Conservation (phyloP, 1,284 basidiomycete genomes). For the Trichosporon ovoides region DNA sequence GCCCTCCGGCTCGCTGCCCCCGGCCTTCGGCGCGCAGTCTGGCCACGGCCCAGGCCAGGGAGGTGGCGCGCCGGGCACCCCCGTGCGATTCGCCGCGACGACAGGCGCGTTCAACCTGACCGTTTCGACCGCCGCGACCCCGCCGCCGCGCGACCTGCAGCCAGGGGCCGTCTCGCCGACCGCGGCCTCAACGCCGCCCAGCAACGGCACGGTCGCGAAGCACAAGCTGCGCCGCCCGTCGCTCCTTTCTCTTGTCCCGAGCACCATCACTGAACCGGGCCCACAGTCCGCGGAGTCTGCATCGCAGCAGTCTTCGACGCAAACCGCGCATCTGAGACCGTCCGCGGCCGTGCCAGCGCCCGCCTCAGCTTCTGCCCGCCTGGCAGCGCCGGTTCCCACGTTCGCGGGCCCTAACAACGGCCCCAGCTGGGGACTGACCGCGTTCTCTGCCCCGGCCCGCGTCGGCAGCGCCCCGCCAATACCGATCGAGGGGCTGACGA, state of each 20-base stretch:
- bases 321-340: neutral
- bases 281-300: neutral
- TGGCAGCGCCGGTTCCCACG: constrained; percentile 1
- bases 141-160: neutral
- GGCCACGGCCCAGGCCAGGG: neutral
- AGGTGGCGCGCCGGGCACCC: neutral
- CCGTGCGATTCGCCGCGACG: constrained; percentile 30
- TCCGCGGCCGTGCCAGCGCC: neutral
- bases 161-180: neutral
- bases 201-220: constrained; percentile 4
- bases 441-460: constrained; percentile 21
- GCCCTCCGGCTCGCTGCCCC: neutral
- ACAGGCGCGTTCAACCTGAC: constrained; percentile 37
- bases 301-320: neutral
- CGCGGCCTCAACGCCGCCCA: neutral
- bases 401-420: constrained; percentile 12
- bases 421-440: constrained; percentile 25
- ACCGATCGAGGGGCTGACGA: constrained; percentile 34
- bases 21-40: neutral
- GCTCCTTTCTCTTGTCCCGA: constrained; percentile 22
- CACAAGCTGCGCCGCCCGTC: constrained; percentile 34
- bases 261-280: neutral
- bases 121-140: constrained; percentile 1
- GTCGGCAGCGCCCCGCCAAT: constrained; percentile 31
- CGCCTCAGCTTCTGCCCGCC: neutral